phyloP scores from a whole-genome alignment of 2,329 filamentous ascomycete genomes.

The Myriosclerotinia scirpicola region DNA sequence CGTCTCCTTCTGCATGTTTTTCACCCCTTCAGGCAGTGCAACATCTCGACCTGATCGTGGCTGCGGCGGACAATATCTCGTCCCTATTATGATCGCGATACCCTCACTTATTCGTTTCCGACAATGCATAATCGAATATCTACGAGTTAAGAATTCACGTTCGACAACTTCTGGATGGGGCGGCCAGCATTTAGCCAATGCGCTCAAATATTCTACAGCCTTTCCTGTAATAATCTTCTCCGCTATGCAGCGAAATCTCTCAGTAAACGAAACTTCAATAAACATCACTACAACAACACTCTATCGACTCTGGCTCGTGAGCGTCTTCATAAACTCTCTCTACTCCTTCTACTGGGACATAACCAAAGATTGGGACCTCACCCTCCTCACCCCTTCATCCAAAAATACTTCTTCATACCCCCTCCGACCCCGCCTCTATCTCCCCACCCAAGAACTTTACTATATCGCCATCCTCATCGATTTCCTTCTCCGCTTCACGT shows the following conservation, averaged over 20 bases:
- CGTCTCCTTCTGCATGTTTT: conserved; percentile 88
- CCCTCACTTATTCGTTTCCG: conserved; percentile 84
- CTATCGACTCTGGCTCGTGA: conserved; percentile 65
- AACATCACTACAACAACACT: conserved; percentile 45
- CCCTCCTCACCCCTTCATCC: conserved; percentile 62
- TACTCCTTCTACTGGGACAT: conserved; percentile 99
- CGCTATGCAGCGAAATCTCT: conserved; percentile 67
- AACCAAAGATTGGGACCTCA: conserved; percentile 93
- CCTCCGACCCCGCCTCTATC: conserved; percentile 70
- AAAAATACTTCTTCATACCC: conserved; percentile 46
- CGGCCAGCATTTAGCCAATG: conserved; percentile 88
- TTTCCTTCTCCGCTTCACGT: conserved; percentile 80
- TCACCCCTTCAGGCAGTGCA: conserved; percentile 67
- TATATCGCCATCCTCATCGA: conserved; percentile 80
- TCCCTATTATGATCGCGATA: conserved; percentile 80
- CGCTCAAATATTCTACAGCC: conserved; percentile 88
- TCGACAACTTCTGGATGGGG: conserved; percentile 60
- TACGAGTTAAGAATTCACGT: conserved; percentile 61
- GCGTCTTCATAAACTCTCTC: conserved; percentile 77
- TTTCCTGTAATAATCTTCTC: conserved; percentile 88
- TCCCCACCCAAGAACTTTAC: conserved; percentile 73
- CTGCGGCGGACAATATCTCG: conserved; percentile 75
- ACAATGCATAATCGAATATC: conserved; percentile 88
- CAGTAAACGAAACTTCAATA: conserved; percentile 41
- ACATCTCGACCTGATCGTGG: conserved; percentile 78